These are phyloP conservation scores for Neurospora sp. DNA, from an alignment of 495 filamentous ascomycete genomes.

Conservation along the genomic window DNA sequence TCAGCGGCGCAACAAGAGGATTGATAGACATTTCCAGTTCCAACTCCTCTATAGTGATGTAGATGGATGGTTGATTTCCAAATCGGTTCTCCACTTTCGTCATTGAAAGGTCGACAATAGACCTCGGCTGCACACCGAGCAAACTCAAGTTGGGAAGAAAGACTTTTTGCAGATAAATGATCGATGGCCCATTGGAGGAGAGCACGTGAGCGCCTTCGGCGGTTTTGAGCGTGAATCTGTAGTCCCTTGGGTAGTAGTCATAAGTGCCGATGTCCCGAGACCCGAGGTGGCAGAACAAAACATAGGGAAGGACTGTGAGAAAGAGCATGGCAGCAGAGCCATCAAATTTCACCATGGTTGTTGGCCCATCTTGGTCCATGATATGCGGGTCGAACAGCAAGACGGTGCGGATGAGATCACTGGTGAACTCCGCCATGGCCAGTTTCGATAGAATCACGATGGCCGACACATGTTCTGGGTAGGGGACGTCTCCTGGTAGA, in stretches of 20 bases:
- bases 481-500: neutral
- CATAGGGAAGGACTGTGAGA: neutral
- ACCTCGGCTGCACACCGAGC: neutral
- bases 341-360: no score
- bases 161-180: neutral
- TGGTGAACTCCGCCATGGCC: neutral
- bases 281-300: neutral
- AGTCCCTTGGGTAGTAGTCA: neutral
- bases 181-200: neutral
- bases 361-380: no score
- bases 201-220: neutral
- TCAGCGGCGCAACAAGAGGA: neutral
- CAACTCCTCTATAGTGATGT: neutral
- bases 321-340: neutral
- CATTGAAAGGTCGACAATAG: neutral
- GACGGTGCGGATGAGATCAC: neutral
- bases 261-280: neutral
- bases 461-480: neutral
- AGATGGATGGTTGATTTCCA: neutral
- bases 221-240: neutral
- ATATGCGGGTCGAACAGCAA: neutral
- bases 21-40: neutral
- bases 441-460: neutral
- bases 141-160: neutral
- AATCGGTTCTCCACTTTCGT: neutral